Percentiles rank a stretch among this genome's conserved stretches.
Evolutionary conservation across 2,329 filamentous ascomycete species (phyloP).

Genomic region (Phialophora macrospora): DNA sequence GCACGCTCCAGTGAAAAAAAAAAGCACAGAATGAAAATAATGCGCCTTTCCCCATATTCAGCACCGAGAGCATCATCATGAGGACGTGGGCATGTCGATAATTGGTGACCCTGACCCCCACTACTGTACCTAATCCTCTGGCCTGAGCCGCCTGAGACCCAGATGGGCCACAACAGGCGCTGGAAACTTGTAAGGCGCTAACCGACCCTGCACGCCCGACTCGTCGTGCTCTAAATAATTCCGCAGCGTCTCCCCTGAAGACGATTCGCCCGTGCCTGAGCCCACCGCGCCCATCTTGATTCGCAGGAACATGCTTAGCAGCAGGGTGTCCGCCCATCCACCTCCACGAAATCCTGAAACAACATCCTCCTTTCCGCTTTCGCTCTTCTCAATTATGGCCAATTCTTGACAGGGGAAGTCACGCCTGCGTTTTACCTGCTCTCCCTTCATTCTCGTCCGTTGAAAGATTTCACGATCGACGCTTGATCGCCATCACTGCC

Average conservation of each 20-base stretch:
- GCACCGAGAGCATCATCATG: neutral
- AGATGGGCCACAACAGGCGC: constrained; percentile 11
- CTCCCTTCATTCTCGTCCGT: constrained; percentile 14
- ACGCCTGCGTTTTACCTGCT: constrained; percentile 19
- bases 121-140: neutral
- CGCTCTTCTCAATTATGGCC: constrained; percentile 21
- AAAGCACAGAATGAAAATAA: neutral
- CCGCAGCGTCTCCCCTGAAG: neutral
- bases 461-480: constrained; percentile 6
- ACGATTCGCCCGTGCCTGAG: constrained; percentile 18
- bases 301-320: constrained; percentile 4
- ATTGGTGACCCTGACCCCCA: constrained; percentile 9
- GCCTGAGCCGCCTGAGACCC: neutral
- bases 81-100: constrained; percentile 13
- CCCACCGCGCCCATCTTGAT: constrained; percentile 5
- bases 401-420: constrained; percentile 19
- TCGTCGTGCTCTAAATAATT: constrained; percentile 2
- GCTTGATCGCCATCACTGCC: constrained; percentile 17
- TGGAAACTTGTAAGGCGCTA: constrained; percentile 7
- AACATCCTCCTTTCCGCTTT: constrained; percentile 23
- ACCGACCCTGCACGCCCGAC: constrained; percentile 6
- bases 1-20: neutral
- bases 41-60: constrained; percentile 5
- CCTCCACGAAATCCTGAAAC: constrained; percentile 16
- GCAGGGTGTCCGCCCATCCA: constrained; percentile 5